Evolutionary conservation across 108 stramenopile genomes (phyloP), one percentile per base, ranked within the genome.

Genomic region (Fragilaria crotonensis): DNA sequence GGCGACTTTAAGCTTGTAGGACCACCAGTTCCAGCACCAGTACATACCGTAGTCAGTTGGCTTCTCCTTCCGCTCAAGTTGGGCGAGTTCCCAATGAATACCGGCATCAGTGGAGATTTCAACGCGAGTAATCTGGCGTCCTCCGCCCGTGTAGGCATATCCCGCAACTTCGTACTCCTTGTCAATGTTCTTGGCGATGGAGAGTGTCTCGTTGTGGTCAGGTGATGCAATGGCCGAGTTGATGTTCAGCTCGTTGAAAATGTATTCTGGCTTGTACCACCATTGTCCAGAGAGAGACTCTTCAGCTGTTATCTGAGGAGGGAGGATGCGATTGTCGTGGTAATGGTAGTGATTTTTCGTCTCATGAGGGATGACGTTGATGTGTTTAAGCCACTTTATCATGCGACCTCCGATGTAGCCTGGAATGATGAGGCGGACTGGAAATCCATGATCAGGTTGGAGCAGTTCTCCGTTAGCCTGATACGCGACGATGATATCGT

Each of bases 221-320:
- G 97, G 97, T 25, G 73, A 63, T 0, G 82, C 68, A 67, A 98
- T 90, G 57, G 94, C 96, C 17, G 93, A 94, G 79, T 98, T 98
- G 77, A 98, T 96, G 73, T 97, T 97, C 49, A 98, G 91, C 64
- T 98, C 96, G 65, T 98, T 98, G 79, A 98, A 96, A 69, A 98
- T 96, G 68, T 85, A 85, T 62, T 96, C 95, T 9, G 96, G 95
- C 80, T 94, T 95, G 93, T 93, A 95, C 96, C 96, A 98, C 97
- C 97, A 98, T 48, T 81, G 77, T 29, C 88, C 94, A 45, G 76
- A 77, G 36, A 94, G 67, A 45, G 93, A 87, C 64, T 87, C 79
- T 64, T 98, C 97, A 5, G 93, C 86, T 29, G 94, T 95, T 46
- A 96, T 79, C 54, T 93, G 87, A 22, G 95, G 91, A 47, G 97